Conservation (phyloP, 169 alveolate species). For the Eimeria sp. region DNA sequence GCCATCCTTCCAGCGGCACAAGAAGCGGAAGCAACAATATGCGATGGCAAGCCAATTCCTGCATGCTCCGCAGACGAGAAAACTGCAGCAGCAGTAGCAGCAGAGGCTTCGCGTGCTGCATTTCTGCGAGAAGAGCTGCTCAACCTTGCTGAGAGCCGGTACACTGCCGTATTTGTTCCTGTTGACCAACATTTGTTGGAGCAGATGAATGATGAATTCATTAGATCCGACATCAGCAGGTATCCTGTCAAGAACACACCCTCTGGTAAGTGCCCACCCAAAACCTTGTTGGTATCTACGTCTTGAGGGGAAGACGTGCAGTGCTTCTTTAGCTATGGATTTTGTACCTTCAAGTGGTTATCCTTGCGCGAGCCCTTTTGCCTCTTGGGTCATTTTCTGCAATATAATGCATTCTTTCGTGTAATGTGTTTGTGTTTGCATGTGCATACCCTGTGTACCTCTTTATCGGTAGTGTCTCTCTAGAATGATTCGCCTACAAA, state of each 20-base stretch:
- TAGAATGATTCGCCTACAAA: too few species aligned
- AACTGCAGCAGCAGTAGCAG: slow-evolving; percentile 46
- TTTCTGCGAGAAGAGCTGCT: slow-evolving; percentile 64
- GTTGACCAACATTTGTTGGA: slow-evolving; percentile 37
- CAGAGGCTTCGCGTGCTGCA: slow-evolving; percentile 52
- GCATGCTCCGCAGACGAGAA: neutral
- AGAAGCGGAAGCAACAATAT: neutral
- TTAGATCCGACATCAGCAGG: slow-evolving; percentile 43
- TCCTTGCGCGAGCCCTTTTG: too few species aligned
- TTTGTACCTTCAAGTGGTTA: too few species aligned
- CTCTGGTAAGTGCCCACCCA: slow-evolving; percentile 5
- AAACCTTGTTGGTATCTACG: neutral
- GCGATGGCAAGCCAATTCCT: neutral
- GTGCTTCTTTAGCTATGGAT: neutral
- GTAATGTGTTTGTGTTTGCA: neutral
- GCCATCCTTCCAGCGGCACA: neutral
- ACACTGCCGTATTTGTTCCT: slow-evolving; percentile 67
- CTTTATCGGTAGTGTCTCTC: too few species aligned
- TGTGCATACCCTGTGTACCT: too few species aligned
- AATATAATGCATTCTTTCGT: too few species aligned
- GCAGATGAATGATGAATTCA: slow-evolving; percentile 52
- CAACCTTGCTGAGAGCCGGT: slow-evolving; percentile 55
- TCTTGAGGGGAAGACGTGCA: neutral
- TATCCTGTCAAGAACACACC: slow-evolving; percentile 68
- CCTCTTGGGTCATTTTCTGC: too few species aligned